A percentile compares a stretch with the other conserved stretches of the same genome.
These are phyloP conservation scores for Tolypocladium amazonense DNA, from an alignment of 2,329 filamentous ascomycete species.

Conservation along the genomic window DNA sequence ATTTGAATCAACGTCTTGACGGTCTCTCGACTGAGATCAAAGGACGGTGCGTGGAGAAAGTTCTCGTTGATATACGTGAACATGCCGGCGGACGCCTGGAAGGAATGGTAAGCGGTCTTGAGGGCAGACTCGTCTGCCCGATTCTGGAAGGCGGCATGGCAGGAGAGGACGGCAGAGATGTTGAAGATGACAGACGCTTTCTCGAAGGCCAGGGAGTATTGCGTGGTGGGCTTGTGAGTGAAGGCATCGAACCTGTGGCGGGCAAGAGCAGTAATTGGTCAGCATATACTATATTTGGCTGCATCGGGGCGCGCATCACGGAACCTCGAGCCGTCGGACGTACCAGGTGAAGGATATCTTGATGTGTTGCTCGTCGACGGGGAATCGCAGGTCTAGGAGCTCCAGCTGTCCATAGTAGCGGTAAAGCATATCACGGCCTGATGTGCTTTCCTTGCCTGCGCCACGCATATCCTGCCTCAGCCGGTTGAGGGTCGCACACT, in stretches of 20 bases:
- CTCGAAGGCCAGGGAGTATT: constrained; percentile 94
- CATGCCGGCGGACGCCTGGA: constrained; percentile 97
- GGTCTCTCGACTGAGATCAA: constrained; percentile 90
- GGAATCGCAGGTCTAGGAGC: constrained; percentile 85
- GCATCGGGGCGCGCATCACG: background rate
- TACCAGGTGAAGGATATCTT: constrained; percentile 98
- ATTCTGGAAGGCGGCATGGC: constrained; percentile 87
- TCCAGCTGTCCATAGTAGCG: constrained; percentile 97
- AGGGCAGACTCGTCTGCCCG: constrained; percentile 84
- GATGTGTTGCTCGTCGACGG: constrained; percentile 97
- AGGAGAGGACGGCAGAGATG: constrained; percentile 92
- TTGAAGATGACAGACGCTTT: constrained; percentile 99
- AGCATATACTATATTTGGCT: background rate
- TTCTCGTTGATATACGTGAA: constrained; percentile 99
- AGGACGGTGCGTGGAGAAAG: constrained; percentile 91
- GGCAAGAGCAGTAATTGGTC: constrained; percentile 3
- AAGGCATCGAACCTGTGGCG: constrained; percentile 95
- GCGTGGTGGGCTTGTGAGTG: constrained; percentile 92
- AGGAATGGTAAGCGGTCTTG: constrained; percentile 96
- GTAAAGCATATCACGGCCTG: constrained; percentile 86
- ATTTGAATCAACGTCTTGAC: constrained; percentile 90
- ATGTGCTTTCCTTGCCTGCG: constrained; percentile 90
- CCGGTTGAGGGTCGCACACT: constrained; percentile 88
- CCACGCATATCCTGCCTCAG: constrained; percentile 97
- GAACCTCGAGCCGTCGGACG: constrained; percentile 13